Percentiles rank a stretch among this genome's conserved stretches.
These are phyloP conservation scores for Pichia deserticola DNA, from an alignment of 805 yeast genomes.

Conservation along the genomic window DNA sequence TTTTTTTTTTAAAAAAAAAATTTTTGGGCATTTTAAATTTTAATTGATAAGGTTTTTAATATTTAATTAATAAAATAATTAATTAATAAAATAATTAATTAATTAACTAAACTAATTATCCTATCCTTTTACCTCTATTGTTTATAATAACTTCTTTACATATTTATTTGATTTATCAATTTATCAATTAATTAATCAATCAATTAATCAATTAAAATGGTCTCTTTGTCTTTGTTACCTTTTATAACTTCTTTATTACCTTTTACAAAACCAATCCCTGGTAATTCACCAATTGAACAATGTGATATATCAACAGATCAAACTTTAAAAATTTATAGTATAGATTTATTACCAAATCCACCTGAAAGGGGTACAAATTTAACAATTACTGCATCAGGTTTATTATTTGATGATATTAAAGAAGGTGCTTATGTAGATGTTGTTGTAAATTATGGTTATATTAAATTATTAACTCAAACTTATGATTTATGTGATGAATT, in stretches of 20 bases:
- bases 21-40: no score
- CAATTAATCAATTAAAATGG: background rate
- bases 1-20: no score
- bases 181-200: no score
- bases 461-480: slow-evolving; percentile 80
- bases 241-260: slow-evolving; percentile 1
- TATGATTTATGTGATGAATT: slow-evolving; percentile 88
- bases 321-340: slow-evolving; percentile 49
- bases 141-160: no score
- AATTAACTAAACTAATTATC: no score
- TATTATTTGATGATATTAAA: slow-evolving; percentile 42
- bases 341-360: slow-evolving; percentile 75
- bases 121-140: no score
- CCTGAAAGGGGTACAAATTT: slow-evolving; percentile 81
- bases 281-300: slow-evolving; percentile 74
- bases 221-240: background rate
- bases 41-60: no score
- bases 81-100: no score
- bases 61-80: no score
- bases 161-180: no score
- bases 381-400: slow-evolving; percentile 71
- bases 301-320: slow-evolving; percentile 68
- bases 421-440: slow-evolving; percentile 95
- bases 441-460: slow-evolving; percentile 87
- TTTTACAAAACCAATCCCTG: slow-evolving; percentile 70